phyloP scores from a whole-genome alignment of 2,329 filamentous ascomycete species.

The Geosmithia morbida region DNA sequence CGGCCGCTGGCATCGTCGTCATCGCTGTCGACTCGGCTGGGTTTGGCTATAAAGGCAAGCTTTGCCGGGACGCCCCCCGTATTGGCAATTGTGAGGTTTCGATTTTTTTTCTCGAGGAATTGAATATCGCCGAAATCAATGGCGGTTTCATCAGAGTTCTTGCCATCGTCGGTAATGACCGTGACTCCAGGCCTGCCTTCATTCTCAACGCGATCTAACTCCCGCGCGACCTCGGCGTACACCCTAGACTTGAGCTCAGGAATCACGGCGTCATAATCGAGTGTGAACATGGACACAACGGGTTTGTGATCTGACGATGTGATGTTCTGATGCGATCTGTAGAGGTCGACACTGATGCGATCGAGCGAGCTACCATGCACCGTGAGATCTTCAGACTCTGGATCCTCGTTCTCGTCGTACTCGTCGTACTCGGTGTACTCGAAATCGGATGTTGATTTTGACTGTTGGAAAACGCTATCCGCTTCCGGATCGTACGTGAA shows the following conservation, averaged over 20 bases:
- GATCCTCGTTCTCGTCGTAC: slow-evolving; percentile 32
- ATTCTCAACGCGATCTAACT: slow-evolving; percentile 84
- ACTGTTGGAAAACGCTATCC: slow-evolving; percentile 37
- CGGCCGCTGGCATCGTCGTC: slow-evolving; percentile 25
- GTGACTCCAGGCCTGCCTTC: slow-evolving; percentile 74
- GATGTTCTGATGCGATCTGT: slow-evolving; percentile 78
- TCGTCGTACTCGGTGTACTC: slow-evolving; percentile 53
- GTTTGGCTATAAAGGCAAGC: slow-evolving; percentile 66
- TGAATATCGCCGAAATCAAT: slow-evolving; percentile 68
- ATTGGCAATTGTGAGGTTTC: slow-evolving; percentile 75
- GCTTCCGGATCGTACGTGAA: slow-evolving; percentile 71
- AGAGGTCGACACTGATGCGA: slow-evolving; percentile 45
- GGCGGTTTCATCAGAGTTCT: slow-evolving; percentile 31
- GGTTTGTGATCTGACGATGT: slow-evolving; percentile 95
- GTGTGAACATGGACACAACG: slow-evolving; percentile 63
- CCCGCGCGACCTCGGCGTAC: slow-evolving; percentile 73
- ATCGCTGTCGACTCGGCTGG: slow-evolving; percentile 20
- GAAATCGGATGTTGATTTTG: slow-evolving; percentile 17
- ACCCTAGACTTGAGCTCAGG: slow-evolving; percentile 72
- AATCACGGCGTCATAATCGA: slow-evolving; percentile 78
- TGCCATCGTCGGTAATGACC: slow-evolving; percentile 55
- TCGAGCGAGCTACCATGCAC: slow-evolving; percentile 45
- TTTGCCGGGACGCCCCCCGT: slow-evolving; percentile 71
- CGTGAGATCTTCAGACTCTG: slow-evolving; percentile 29
- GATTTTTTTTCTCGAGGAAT: slow-evolving; percentile 51